These are phyloP conservation scores for Apiotrichum mycotoxinovorans DNA, from an alignment of 1,284 basidiomycete genomes.

Conservation along the genomic window DNA sequence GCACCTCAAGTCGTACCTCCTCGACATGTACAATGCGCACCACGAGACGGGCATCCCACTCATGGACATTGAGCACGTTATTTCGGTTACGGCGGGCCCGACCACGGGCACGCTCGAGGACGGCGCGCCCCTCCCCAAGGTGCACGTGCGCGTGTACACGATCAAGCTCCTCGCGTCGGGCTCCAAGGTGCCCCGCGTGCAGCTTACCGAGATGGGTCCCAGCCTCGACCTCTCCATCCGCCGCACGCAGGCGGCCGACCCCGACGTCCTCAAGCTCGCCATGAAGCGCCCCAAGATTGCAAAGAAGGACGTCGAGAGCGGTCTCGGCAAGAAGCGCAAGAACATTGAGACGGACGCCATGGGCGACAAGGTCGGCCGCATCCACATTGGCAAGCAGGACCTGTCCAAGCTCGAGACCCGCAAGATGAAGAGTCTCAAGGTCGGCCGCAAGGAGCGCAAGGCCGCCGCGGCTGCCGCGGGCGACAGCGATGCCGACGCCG, in stretches of 20 bases:
- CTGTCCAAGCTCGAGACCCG: slow-evolving; percentile 69
- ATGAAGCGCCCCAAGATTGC: slow-evolving; percentile 80
- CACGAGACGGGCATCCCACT: slow-evolving; percentile 79
- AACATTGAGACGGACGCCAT: slow-evolving; percentile 97
- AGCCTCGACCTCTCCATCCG: slow-evolving; percentile 79
- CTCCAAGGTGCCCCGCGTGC: slow-evolving; percentile 70
- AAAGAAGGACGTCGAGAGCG: slow-evolving; percentile 77
- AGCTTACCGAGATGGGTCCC: slow-evolving; percentile 86
- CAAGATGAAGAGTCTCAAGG: slow-evolving; percentile 52
- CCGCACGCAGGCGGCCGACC: slow-evolving; percentile 68
- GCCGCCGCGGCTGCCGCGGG: slow-evolving; percentile 22
- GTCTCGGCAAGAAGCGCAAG: slow-evolving; percentile 87
- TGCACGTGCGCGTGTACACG: slow-evolving; percentile 88
- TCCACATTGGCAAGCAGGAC: slow-evolving; percentile 90
- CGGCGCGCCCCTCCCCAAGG: slow-evolving; percentile 59
- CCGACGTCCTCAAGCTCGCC: slow-evolving; percentile 75
- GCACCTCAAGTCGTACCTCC: slow-evolving; percentile 88
- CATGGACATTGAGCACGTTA: slow-evolving; percentile 83
- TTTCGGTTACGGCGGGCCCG: slow-evolving; percentile 76
- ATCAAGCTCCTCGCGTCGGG: slow-evolving; percentile 68
- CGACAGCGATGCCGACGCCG: slow-evolving; percentile 11
- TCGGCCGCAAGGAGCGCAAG: slow-evolving; percentile 26
- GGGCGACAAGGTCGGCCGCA: slow-evolving; percentile 87
- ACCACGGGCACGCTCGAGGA: slow-evolving; percentile 44
- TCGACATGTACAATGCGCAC: slow-evolving; percentile 84